Evolutionary conservation across 495 filamentous ascomycete genomes (phyloP).

Genomic region (Penicillium goetzii): DNA sequence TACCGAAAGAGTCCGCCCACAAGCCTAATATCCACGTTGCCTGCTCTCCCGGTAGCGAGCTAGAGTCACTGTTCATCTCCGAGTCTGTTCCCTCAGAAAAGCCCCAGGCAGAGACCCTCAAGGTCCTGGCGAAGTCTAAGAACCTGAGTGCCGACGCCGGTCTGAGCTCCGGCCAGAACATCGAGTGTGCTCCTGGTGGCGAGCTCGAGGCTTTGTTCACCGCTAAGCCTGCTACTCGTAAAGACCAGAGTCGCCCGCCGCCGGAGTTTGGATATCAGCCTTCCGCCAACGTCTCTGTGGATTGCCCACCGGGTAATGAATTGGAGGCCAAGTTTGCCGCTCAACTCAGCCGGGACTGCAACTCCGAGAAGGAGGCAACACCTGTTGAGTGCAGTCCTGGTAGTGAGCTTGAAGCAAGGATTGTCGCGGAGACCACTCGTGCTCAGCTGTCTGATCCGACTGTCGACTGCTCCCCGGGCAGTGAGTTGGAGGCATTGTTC

Average conservation of each 20-base stretch:
- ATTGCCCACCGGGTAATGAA: conserved; percentile 23
- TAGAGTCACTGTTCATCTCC: too few relatives aligned
- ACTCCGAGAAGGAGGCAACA: background rate
- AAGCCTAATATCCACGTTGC: too few relatives aligned
- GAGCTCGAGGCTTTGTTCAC: conserved; percentile 26
- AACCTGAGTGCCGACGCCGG: too few relatives aligned
- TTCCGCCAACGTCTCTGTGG: background rate
- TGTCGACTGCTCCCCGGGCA: conserved; percentile 19
- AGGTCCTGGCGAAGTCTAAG: too few relatives aligned
- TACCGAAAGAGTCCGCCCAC: too few relatives aligned
- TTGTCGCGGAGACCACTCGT: conserved; percentile 5
- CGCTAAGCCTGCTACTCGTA: background rate
- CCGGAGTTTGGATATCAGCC: background rate
- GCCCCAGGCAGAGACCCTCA: too few relatives aligned
- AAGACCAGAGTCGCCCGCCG: conserved; percentile 4
- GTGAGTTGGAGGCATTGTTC: conserved; percentile 20
- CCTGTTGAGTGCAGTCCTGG: conserved; percentile 16
- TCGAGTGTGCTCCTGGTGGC: conserved; percentile 19
- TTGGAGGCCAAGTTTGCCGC: conserved; percentile 19
- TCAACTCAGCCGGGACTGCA: background rate
- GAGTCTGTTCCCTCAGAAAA: too few relatives aligned
- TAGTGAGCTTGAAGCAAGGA: conserved; percentile 22
- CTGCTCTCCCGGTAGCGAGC: conserved; percentile 13
- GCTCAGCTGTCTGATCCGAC: background rate
- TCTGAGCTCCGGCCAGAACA: too few relatives aligned